These are phyloP conservation scores for Tolypocladium amazonense DNA, from an alignment of 2,329 filamentous ascomycete genomes.

Conservation along the genomic window DNA sequence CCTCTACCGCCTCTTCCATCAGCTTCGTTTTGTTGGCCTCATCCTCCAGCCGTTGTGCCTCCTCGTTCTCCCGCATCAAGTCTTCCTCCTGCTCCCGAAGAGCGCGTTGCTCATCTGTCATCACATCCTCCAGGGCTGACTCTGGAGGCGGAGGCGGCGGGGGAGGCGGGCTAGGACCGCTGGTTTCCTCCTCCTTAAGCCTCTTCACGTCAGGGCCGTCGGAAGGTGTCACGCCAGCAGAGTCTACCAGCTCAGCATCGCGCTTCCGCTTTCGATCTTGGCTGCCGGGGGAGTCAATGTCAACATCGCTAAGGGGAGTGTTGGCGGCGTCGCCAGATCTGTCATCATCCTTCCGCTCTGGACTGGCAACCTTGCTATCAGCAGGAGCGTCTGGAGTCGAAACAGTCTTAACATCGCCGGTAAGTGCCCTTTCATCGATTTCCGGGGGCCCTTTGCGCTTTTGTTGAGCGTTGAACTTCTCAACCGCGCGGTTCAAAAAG, in stretches of 20 bases:
- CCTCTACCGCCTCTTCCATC: conserved; percentile 13
- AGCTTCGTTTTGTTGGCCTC: conserved; percentile 25
- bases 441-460: conserved; percentile 34
- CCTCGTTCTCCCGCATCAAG: conserved; percentile 42
- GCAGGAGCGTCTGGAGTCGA: background rate
- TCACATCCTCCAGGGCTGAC: conserved; percentile 20
- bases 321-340: conserved; percentile 21
- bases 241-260: conserved; percentile 23
- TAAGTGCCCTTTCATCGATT: background rate
- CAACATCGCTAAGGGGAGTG: conserved; percentile 29
- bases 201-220: conserved; percentile 48
- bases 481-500: conserved; percentile 77
- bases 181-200: conserved; percentile 34
- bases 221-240: conserved; percentile 35
- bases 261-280: conserved; percentile 57
- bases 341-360: conserved; percentile 1
- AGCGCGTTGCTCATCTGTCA: conserved; percentile 31
- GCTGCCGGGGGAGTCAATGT: conserved; percentile 32
- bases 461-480: conserved; percentile 61
- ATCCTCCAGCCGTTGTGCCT: conserved; percentile 40
- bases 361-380: conserved; percentile 5
- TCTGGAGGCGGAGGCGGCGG: conserved; percentile 36
- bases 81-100: conserved; percentile 40
- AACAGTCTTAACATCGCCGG: conserved; percentile 6
- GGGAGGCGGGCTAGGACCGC: conserved; percentile 29